Percentiles rank a stretch among this genome's conserved stretches.
These are phyloP conservation scores for Neofusicoccum cordaticola DNA, from an alignment of 2,329 filamentous ascomycete genomes.

Conservation along the genomic window DNA sequence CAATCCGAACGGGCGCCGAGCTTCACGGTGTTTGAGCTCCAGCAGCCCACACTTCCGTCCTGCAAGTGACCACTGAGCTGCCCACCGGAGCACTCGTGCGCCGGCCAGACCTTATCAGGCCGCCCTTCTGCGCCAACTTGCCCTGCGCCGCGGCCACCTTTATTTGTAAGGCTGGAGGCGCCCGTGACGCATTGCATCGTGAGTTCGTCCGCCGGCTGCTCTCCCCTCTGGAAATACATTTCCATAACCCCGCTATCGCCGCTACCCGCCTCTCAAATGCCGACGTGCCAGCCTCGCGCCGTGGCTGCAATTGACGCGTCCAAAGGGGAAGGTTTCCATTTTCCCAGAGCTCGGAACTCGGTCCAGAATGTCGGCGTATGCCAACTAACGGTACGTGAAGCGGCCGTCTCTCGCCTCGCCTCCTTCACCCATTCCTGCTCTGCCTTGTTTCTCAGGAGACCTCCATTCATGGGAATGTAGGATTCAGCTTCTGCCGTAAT, in stretches of 20 bases:
- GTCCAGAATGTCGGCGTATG: not conserved
- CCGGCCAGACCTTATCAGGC: not conserved
- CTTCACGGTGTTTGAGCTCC: slow-evolving; percentile 10
- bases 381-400: too few species aligned
- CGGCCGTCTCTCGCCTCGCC: too few species aligned
- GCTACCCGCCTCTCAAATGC: not conserved
- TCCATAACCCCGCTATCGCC: slow-evolving; percentile 12
- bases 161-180: not conserved
- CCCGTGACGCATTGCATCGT: not conserved
- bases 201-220: not conserved
- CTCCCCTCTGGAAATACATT: not conserved
- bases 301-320: not conserved
- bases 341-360: not conserved
- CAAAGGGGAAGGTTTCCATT: not conserved
- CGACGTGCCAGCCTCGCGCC: not conserved
- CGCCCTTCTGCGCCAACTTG: not conserved
- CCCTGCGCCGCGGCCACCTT: not conserved
- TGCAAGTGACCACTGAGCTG: not conserved
- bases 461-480: not conserved
- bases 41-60: not conserved
- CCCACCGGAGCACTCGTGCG: slow-evolving; percentile 11
- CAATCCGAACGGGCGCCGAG: slow-evolving; percentile 11
- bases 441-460: not conserved
- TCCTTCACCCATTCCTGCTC: not conserved
- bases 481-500: too few species aligned